Base-by-base conservation (phyloP, 23 red algal genomes). In the Gracilaria vermiculophylla region DNA sequence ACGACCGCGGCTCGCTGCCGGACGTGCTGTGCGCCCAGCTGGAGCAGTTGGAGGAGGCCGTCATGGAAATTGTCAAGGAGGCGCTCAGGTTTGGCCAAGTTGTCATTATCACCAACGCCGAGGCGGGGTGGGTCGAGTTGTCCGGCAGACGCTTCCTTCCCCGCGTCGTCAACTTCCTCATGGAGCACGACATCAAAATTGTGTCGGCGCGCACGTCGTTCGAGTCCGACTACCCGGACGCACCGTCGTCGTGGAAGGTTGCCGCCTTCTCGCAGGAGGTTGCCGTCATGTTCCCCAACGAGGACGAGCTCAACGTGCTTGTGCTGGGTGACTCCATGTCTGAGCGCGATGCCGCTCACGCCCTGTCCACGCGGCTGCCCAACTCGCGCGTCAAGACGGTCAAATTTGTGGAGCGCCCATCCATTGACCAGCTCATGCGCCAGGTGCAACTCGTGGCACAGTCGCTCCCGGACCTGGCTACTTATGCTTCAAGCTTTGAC, bases 91-190 rank as follows among this genome's bases (percentile, higher is more conserved):
- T 93, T 55, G 96, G 96, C 43, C 79, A 80, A 9, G 96, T 98
- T 20, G 74, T 89, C 6, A 78, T 98, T 15, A 85, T 98, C n/a
- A 98, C 96, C 16, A 98, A 98, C 76, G 96, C 96, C 1, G 96
- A 98, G 54, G 92, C 92, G 1, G 96, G 96, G 5, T 98, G 96
- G 96, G 96, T 98, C 20, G 91, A 95, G 45, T 67, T 98, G 28
- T 95, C 90, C 9, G 86, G 91, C 10, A 32, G 64, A 9, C 88
- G 93, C 35, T 98, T 98, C 70, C 62, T 98, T 35, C 96, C 96
- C 28, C 60, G 87, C n/a, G 87, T 94, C 11, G 79, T 88, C 2
- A 37, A 17, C 36, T 94, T 94, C 39, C 52, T 98, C 12, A 62
- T 78, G 14, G 33, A 48, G 48, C 31, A 87, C 24, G 79, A 93